Conservation (phyloP, 768 basidiomycete genomes). For the Phaeotremella fagi region DNA sequence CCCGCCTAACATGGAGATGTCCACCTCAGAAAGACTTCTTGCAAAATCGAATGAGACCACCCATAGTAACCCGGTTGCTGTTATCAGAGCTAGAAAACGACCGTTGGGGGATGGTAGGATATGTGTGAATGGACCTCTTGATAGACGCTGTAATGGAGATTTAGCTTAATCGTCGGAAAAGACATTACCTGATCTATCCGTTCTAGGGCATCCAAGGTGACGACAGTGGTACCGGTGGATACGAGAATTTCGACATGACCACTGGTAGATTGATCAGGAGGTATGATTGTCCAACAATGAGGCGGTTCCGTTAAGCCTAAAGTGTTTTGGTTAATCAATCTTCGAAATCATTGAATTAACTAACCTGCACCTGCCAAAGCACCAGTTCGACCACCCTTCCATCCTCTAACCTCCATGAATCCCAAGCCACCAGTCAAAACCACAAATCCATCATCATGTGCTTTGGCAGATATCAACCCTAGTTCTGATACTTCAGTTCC, state of each 20-base stretch:
- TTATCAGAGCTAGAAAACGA: conserved; percentile 80
- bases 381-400: conserved; percentile 72
- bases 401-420: conserved; percentile 80
- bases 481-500: conserved; percentile 72
- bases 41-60: conserved; percentile 95
- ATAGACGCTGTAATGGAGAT: conserved; percentile 56
- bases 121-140: conserved; percentile 80
- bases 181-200: conserved; percentile 61
- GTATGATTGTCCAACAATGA: conserved; percentile 78
- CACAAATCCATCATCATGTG: conserved; percentile 82
- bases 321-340: not conserved
- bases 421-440: conserved; percentile 71
- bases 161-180: not conserved
- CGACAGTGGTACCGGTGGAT: conserved; percentile 71
- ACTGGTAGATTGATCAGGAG: conserved; percentile 81
- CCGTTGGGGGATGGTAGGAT: conserved; percentile 90
- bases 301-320: conserved; percentile 73
- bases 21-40: conserved; percentile 79
- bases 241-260: conserved; percentile 85
- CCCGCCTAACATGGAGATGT: conserved; percentile 43
- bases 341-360: no score
- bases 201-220: conserved; percentile 84
- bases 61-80: conserved; percentile 65
- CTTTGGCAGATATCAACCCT: conserved; percentile 77
- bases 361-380: conserved; percentile 69